Evolutionary conservation across 108 stramenopile species (phyloP).

Genomic region (Heterococcus sp.): DNA sequence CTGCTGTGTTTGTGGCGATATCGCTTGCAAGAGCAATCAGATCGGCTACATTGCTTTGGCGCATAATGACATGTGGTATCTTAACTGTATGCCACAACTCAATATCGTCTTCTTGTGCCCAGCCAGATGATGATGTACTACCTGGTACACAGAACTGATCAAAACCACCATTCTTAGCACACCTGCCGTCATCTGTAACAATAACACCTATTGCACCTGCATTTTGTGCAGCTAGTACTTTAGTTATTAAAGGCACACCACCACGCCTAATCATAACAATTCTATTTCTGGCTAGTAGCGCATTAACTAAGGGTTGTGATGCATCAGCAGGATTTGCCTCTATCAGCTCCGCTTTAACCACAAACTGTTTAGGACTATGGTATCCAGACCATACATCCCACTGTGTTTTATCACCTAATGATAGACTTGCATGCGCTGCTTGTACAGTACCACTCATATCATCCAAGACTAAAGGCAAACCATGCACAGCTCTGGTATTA

Average conservation of each 20-base stretch:
- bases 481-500: constrained; percentile 12
- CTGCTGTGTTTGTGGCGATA: too few species aligned
- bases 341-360: constrained; percentile 28
- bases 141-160: constrained; percentile 29
- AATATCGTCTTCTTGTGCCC: constrained; percentile 23
- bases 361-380: constrained; percentile 5
- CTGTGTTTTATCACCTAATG: not conserved
- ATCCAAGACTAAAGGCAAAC: constrained; percentile 12
- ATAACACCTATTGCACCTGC: constrained; percentile 35
- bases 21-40: too few species aligned
- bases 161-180: constrained; percentile 1
- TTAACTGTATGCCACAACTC: constrained; percentile 16
- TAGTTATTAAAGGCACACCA: not conserved
- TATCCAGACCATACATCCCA: not conserved
- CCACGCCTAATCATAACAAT: constrained; percentile 19
- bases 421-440: not conserved
- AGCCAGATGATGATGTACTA: constrained; percentile 25
- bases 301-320: constrained; percentile 4
- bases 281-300: constrained; percentile 6
- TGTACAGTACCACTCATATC: not conserved
- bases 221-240: constrained; percentile 27
- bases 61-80: constrained; percentile 25
- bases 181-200: constrained; percentile 29
- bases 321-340: constrained; percentile 24
- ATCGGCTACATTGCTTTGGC: constrained; percentile 8